These are phyloP conservation scores for Skeletonema grethae DNA, from an alignment of 108 stramenopile species.

Conservation along the genomic window DNA sequence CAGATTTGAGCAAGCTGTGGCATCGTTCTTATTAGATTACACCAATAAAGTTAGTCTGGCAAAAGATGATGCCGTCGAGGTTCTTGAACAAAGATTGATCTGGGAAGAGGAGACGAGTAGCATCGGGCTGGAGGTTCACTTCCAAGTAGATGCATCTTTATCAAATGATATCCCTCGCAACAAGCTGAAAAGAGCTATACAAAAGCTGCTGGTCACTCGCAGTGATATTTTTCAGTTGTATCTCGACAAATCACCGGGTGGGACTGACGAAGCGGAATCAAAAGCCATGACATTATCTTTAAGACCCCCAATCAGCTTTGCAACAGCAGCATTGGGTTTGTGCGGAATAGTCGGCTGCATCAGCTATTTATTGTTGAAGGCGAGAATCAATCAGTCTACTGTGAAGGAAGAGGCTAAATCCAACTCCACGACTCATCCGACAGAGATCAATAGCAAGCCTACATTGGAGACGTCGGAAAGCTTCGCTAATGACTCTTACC, in stretches of 20 bases:
- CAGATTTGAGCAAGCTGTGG: background rate
- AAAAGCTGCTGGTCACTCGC: background rate
- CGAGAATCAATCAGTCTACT: background rate
- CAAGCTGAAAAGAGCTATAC: background rate
- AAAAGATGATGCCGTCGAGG: background rate
- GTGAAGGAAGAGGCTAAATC: background rate
- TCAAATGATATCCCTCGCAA: background rate
- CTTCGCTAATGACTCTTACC: conserved; percentile 2
- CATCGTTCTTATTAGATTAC: background rate
- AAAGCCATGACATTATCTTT: background rate
- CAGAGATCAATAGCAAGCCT: conserved; percentile 4
- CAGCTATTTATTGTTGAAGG: background rate
- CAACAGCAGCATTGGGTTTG: background rate
- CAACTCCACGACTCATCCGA: background rate
- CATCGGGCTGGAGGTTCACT: conserved; percentile 4
- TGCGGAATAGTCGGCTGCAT: background rate
- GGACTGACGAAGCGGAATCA: background rate
- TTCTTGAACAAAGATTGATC: background rate
- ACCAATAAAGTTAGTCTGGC: background rate
- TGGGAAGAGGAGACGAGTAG: background rate
- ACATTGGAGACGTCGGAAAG: background rate
- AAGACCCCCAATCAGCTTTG: background rate
- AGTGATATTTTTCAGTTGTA: background rate
- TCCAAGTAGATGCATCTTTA: background rate
- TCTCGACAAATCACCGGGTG: background rate